Base-by-base conservation (phyloP, 345 rosid species). In the Zanthoxylum bungeanum region DNA sequence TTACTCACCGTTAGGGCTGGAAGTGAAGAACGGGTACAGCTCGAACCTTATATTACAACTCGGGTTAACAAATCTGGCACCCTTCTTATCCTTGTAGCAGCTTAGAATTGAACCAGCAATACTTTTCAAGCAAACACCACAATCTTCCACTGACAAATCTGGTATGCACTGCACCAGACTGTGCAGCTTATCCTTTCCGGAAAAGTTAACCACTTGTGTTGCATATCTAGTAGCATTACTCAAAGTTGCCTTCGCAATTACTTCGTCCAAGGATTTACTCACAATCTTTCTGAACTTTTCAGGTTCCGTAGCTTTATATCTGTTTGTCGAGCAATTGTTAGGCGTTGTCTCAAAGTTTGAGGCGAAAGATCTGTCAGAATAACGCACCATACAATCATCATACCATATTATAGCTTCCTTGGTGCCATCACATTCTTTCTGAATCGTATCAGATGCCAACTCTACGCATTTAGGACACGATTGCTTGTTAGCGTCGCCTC, bases 341-440 rank as follows among this genome's bases (percentile, higher is more conserved):
- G 73, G 78, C 0, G 1, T 0, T 0, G 17, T 12, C 1, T 57
- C 76, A 56, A 63, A 2, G 3, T 0, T 14, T 4, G 75, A 47
- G 46, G 61, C 46, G 65, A 81, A 55, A 27, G 62, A 37, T 16
- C 25, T 6, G 55, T 76, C 60, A 0, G 85, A 74, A 57, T 81
- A 83, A 2, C 73, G 79, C 10, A 87, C 56, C 19, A 72, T 25
- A 60, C 91, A 87, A 53, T 73, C 31, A 2, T 70, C 84, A 4
- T 74, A 79, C 87, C 85, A 79, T 25, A 76, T 37, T 49, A 72
- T n/a, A 12, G 84, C 88, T 1, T 2, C 59, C 58, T 39, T 76
- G 21, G 46, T 27, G 16, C 36, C 66, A 9, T 79, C 79, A 37
- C 88, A 85, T 27, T 0, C 36, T 39, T 53, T 64, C 24, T 4